Percentiles rank a stretch among this genome's conserved stretches.
Evolutionary conservation across 345 rosid species (phyloP).

Genomic region (Arabis hirsuta): DNA sequence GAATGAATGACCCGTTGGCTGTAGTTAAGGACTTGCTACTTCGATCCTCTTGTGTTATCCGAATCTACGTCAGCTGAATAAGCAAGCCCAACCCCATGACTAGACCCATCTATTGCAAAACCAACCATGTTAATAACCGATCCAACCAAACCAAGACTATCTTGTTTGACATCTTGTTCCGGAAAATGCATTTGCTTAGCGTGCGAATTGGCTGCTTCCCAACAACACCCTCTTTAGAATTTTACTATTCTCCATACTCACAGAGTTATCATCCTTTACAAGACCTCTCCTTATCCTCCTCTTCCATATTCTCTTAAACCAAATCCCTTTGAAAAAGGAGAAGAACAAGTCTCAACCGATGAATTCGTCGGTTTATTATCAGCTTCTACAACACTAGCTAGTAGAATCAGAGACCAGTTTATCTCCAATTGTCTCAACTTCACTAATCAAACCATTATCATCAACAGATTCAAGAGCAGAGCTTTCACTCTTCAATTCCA

Average conservation of each 20-base stretch:
- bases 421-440: conserved; percentile 21
- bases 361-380: conserved; percentile 34
- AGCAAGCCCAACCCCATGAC: conserved; percentile 53
- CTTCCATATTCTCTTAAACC: conserved; percentile 84
- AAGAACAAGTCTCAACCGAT: conserved; percentile 35
- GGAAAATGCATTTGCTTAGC: conserved; percentile 43
- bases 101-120: conserved; percentile 41
- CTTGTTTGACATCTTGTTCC: conserved; percentile 41
- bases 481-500: conserved; percentile 55
- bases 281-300: conserved; percentile 62
- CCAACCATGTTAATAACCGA: conserved; percentile 49
- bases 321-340: conserved; percentile 55
- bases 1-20: conserved; percentile 46
- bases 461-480: conserved; percentile 57
- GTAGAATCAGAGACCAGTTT: conserved; percentile 29
- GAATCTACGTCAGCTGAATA: conserved; percentile 58
- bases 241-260: conserved; percentile 50
- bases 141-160: conserved; percentile 51
- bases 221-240: conserved; percentile 65
- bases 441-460: conserved; percentile 50
- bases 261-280: conserved; percentile 58
- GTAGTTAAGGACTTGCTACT: conserved; percentile 86
- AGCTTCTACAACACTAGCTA: neutral
- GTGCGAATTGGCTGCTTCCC: conserved; percentile 36
- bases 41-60: conserved; percentile 64